These are phyloP conservation scores for Sarocladium kiliense DNA, from an alignment of 2,329 filamentous ascomycete genomes.

Conservation along the genomic window DNA sequence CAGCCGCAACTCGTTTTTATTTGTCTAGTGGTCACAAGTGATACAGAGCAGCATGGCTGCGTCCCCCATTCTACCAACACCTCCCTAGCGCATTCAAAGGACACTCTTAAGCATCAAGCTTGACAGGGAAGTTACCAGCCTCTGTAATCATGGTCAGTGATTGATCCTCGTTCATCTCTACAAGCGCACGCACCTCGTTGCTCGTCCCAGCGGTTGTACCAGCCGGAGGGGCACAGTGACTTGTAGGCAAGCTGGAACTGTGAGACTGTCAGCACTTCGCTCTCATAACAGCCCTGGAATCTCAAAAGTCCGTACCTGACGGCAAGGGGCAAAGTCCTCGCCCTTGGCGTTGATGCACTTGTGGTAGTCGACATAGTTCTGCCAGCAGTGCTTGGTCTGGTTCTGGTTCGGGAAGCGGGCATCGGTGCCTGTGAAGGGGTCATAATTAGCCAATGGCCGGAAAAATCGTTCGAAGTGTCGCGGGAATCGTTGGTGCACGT, in stretches of 20 bases:
- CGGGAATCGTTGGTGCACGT: conserved; percentile 13
- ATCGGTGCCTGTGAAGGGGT: conserved; percentile 70
- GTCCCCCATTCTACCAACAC: conserved; percentile 22
- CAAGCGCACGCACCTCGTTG: conserved; percentile 72
- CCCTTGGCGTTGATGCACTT: conserved; percentile 99
- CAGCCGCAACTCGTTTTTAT: conserved; percentile 7
- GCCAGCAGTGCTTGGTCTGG: conserved; percentile 99
- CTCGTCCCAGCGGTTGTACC: conserved; percentile 93
- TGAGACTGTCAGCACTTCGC: conserved; percentile 15
- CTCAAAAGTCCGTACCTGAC: conserved; percentile 64
- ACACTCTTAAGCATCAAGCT: conserved; percentile 51
- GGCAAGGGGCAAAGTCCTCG: conserved; percentile 96
- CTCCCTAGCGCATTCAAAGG: conserved; percentile 16
- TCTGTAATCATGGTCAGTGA: conserved; percentile 38
- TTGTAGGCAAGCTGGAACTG: conserved; percentile 97
- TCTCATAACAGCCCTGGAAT: not conserved
- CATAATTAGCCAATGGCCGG: conserved; percentile 10
- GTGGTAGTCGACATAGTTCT: conserved; percentile 99
- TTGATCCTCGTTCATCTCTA: not conserved
- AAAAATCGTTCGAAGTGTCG: conserved; percentile 13
- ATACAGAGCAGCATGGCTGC: conserved; percentile 32
- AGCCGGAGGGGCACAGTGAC: conserved; percentile 93
- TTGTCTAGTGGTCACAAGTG: conserved; percentile 22
- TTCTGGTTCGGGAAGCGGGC: conserved; percentile 99
- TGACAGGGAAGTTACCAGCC: conserved; percentile 62